These are phyloP conservation scores for Calonectria fujianensis DNA, from an alignment of 2,329 filamentous ascomycete species.

Conservation along the genomic window DNA sequence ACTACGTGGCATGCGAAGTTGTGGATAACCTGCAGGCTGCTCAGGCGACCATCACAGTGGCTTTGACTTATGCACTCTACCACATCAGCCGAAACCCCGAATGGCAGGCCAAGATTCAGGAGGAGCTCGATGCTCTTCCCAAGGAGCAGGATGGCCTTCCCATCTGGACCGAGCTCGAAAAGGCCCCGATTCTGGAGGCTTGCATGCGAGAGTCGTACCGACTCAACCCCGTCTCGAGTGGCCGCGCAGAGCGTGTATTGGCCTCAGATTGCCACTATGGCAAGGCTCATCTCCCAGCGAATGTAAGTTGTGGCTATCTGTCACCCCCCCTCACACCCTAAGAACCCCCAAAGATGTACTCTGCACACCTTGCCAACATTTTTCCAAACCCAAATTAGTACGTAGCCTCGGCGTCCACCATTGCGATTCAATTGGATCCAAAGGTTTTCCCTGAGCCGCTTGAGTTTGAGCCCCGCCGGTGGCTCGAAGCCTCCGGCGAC, in stretches of 20 bases:
- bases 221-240: slow-evolving; percentile 26
- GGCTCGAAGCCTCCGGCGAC: slow-evolving; percentile 8
- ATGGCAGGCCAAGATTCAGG: slow-evolving; percentile 22
- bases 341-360: slow-evolving; percentile 25
- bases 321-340: slow-evolving; percentile 6
- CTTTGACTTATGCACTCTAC: slow-evolving; percentile 22
- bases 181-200: slow-evolving; percentile 13
- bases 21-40: slow-evolving; percentile 22
- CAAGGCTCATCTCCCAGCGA: slow-evolving; percentile 19
- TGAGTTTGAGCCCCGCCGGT: slow-evolving; percentile 19
- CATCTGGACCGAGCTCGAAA: slow-evolving; percentile 21
- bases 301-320: slow-evolving; percentile 31
- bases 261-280: slow-evolving; percentile 1
- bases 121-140: slow-evolving; percentile 21
- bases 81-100: slow-evolving; percentile 25
- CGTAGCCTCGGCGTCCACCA: slow-evolving; percentile 28
- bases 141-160: slow-evolving; percentile 25
- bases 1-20: slow-evolving; percentile 23
- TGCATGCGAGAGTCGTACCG: slow-evolving; percentile 31
- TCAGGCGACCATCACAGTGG: slow-evolving; percentile 21
- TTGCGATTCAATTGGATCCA: slow-evolving; percentile 27
- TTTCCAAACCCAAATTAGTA: slow-evolving; percentile 25
- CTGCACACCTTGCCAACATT: slow-evolving; percentile 27
- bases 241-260: slow-evolving; percentile 23
- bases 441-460: slow-evolving; percentile 21